A percentile compares a stretch with the other conserved stretches of the same genome.
Evolutionary conservation across 2,329 filamentous ascomycete genomes (phyloP).

Genomic region (Pyrenophora tritici-repentis): DNA sequence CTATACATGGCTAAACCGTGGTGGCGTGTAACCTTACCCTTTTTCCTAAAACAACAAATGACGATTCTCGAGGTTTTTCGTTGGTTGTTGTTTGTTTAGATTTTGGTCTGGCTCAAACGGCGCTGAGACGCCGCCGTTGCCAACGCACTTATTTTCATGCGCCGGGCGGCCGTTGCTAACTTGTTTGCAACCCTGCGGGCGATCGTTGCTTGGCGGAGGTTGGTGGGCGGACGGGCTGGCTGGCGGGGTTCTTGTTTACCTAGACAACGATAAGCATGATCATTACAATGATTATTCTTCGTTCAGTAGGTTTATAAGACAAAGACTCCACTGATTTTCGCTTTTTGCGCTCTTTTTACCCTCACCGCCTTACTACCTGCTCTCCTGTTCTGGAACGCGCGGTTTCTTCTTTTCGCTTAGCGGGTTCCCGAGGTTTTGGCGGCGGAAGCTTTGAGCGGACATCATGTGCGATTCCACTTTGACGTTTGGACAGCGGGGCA

Average conservation of each 20-base stretch:
- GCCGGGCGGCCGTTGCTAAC: conserved; percentile 18
- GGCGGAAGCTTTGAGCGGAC: neutral
- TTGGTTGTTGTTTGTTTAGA: no score
- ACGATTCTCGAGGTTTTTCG: no score
- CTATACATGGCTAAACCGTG: no score
- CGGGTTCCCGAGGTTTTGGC: neutral
- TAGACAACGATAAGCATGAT: no score
- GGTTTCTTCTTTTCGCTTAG: conserved; percentile 8
- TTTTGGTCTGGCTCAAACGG: neutral
- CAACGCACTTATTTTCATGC: no score
- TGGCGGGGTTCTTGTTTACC: no score
- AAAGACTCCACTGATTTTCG: neutral
- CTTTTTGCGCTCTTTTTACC: neutral
- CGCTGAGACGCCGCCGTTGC: no score
- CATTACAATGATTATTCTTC: conserved; percentile 3
- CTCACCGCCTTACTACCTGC: conserved; percentile 2
- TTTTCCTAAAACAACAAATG: neutral
- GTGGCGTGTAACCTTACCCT: no score
- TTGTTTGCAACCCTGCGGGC: conserved; percentile 33
- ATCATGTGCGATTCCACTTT: conserved; percentile 42
- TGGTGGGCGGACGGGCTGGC: neutral
- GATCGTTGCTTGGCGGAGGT: neutral
- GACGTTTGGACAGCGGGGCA: conserved; percentile 43
- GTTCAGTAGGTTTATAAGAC: conserved; percentile 5
- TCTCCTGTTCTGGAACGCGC: neutral